Conservation (phyloP, 2,329 filamentous ascomycete species). For the Diaporthe australafricana region DNA sequence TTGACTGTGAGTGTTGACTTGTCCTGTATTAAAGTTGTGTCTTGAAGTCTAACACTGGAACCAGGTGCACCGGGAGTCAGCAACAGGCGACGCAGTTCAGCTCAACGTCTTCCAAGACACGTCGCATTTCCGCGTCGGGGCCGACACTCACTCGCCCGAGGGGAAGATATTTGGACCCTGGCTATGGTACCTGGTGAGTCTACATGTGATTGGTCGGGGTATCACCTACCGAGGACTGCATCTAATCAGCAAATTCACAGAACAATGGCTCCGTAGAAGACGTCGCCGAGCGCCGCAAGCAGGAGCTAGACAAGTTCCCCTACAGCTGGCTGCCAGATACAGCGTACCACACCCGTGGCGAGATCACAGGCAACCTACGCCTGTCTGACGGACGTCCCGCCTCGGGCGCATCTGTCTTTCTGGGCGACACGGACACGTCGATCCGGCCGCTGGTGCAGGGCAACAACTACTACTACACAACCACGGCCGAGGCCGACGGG, state of each 20-base stretch:
- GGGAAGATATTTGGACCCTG: constrained; percentile 58
- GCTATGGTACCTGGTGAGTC: constrained; percentile 53
- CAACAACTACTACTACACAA: constrained; percentile 60
- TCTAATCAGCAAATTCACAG: constrained; percentile 36
- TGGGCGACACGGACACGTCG: constrained; percentile 59
- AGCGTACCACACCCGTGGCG: constrained; percentile 61
- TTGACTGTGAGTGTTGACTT: constrained; percentile 47
- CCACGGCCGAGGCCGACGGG: constrained; percentile 56
- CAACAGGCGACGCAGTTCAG: constrained; percentile 62
- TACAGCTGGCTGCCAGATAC: constrained; percentile 60
- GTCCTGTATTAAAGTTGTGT: accelerated
- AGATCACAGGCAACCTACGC: constrained; percentile 55
- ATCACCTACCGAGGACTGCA: background rate
- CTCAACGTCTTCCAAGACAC: constrained; percentile 66
- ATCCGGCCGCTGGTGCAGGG: constrained; percentile 61
- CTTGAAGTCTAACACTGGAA: background rate
- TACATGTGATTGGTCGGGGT: background rate
- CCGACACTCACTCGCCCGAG: constrained; percentile 50
- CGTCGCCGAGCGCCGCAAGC: constrained; percentile 50
- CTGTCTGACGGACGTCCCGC: constrained; percentile 62
- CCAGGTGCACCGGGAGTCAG: constrained; percentile 60
- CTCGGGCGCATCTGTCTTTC: constrained; percentile 59
- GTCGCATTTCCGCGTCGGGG: constrained; percentile 54
- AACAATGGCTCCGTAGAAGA: constrained; percentile 60
- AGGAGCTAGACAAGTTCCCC: constrained; percentile 58